These are phyloP conservation scores for Fusarium proliferatum DNA, from an alignment of 2,329 filamentous ascomycete species.

Conservation along the genomic window DNA sequence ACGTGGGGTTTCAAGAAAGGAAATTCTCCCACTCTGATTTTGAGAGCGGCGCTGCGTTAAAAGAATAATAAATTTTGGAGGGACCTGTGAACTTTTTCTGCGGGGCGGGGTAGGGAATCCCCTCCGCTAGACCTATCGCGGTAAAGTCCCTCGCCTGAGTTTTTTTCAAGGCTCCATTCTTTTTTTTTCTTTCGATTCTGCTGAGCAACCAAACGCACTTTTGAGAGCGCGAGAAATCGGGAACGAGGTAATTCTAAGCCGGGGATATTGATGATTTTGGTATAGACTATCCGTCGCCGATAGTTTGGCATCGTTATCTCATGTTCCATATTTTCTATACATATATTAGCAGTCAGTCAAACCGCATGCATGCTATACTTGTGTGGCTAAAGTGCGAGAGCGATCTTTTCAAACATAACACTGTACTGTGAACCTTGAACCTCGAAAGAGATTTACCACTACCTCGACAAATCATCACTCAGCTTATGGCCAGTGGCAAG, in stretches of 20 bases:
- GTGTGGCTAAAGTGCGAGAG: constrained; percentile 18
- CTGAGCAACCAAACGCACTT: constrained; percentile 27
- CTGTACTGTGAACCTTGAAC: constrained; percentile 19
- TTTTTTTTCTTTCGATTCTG: constrained; percentile 13
- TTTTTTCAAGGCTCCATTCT: constrained; percentile 44
- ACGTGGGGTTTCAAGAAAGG: constrained; percentile 54
- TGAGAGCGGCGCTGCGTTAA: constrained; percentile 43
- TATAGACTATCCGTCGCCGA: background rate
- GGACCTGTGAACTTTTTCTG: constrained; percentile 50
- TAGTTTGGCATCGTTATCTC: background rate
- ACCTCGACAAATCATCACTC: constrained; percentile 17
- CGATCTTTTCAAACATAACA: background rate
- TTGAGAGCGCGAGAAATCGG: constrained; percentile 36
- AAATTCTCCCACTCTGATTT: constrained; percentile 52
- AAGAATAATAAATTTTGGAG: constrained; percentile 48
- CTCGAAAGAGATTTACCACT: constrained; percentile 13
- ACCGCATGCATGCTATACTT: background rate
- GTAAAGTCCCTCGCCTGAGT: constrained; percentile 45
- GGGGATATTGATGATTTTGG: constrained; percentile 6
- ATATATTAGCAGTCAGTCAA: background rate
- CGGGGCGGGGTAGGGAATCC: constrained; percentile 42
- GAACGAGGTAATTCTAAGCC: constrained; percentile 34
- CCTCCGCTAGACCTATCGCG: constrained; percentile 41
- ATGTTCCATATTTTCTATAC: background rate
- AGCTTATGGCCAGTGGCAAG: constrained; percentile 27